Evolutionary conservation across 2,329 filamentous ascomycete species (phyloP), one percentile per base, ranked within the genome.

Genomic region (Grosmannia serpens): DNA sequence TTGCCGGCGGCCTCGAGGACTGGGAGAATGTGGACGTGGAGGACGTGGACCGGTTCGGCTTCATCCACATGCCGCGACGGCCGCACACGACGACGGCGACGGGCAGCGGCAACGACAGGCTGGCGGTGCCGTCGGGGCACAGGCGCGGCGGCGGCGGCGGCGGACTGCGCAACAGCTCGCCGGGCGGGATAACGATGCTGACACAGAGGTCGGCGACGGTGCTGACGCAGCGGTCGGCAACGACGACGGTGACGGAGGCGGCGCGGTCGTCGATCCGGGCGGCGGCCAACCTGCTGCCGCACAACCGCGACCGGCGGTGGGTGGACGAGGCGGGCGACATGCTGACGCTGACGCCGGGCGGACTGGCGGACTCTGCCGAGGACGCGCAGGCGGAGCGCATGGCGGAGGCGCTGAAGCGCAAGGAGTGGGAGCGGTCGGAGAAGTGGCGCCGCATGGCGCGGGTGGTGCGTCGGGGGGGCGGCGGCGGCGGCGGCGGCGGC

Each of bases 361-460:
- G 35, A 2, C 68, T 84, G 50, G 74, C 77, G 24, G 77, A 82
- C 64, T 76, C 78, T 46, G 73, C 74, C 11, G 82, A 85, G 59
- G 81, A 84, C 62, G 77, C 77, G 26, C 74, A 76, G 60, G 73
- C 74, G 15, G 78, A 78, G 55, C 78, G 75, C 63, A 71, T 78
- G 27, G 75, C 77, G 10, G 80, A 83, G 56, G 74, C 76, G 35
- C 70, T 82, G 60, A 86, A 84, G 68, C 77, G 77, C 60, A 86
- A 86, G 66, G 84, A 87, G 68, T 78, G 75, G 69, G 75, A 79
- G 62, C 76, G 84, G 11, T 76, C 83, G 2, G 83, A 86, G 65
- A 87, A 87, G 65, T 86, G 83, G 83, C 77, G 81, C 57, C 83
- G 76, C 65, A 86, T 86, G 83, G 83, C 83, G 60, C 83, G 77